Evolutionary conservation across 495 filamentous ascomycete species (phyloP).

Genomic region (Staphylotrichum longicolle): DNA sequence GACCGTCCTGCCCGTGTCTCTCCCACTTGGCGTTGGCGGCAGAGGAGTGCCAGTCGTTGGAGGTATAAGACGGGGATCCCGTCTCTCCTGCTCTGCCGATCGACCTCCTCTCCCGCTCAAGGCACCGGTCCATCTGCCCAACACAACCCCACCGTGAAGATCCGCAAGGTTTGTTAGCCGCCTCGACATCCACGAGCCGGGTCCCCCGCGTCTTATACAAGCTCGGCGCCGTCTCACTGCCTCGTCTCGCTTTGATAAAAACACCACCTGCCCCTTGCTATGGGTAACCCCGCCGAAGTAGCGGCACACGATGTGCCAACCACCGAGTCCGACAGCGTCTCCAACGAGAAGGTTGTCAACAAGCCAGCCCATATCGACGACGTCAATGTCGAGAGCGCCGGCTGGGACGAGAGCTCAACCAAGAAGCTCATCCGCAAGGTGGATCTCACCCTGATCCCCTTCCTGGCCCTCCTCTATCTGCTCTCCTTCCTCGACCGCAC

Average conservation of each 20-base stretch:
- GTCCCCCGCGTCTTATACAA: neutral
- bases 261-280: slow-evolving; percentile 5
- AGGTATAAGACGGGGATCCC: slow-evolving; percentile 21
- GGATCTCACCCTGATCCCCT: slow-evolving; percentile 52
- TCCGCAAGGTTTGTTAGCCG: neutral
- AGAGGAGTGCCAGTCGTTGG: neutral
- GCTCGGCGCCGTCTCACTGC: neutral
- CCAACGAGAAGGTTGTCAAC: slow-evolving; percentile 29
- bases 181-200: slow-evolving; percentile 3
- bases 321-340: slow-evolving; percentile 34
- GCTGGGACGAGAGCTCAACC: slow-evolving; percentile 31
- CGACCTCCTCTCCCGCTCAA: neutral
- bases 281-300: slow-evolving; percentile 32
- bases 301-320: slow-evolving; percentile 28
- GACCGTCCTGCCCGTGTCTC: slow-evolving; percentile 10
- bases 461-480: slow-evolving; percentile 53
- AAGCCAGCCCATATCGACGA: slow-evolving; percentile 21
- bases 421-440: slow-evolving; percentile 51
- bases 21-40: slow-evolving; percentile 3
- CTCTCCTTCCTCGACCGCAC: slow-evolving; percentile 76
- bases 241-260: neutral
- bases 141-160: neutral
- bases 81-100: slow-evolving; percentile 1
- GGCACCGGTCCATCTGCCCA: neutral
- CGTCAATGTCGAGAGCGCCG: slow-evolving; percentile 25